Conservation (phyloP, 2,329 filamentous ascomycete genomes). For the Trichoderma guizhouense region DNA sequence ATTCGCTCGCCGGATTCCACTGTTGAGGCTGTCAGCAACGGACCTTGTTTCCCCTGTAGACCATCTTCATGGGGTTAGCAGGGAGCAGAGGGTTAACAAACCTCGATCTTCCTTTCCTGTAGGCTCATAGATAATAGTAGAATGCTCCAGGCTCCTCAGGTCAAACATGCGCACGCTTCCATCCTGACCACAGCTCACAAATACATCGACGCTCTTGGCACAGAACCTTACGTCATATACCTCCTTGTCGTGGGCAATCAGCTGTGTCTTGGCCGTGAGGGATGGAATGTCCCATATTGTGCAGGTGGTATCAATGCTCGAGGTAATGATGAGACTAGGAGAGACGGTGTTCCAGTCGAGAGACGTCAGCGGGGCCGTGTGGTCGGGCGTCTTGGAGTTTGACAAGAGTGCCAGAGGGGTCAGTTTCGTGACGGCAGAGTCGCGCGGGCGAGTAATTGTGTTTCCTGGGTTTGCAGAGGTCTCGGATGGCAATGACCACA, state of each 20-base stretch:
- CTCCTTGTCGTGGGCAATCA: slow-evolving; percentile 98
- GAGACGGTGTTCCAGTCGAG: slow-evolving; percentile 98
- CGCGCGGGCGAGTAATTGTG: slow-evolving; percentile 63
- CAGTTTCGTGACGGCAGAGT: slow-evolving; percentile 68
- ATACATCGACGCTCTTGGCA: slow-evolving; percentile 96
- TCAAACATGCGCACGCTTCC: slow-evolving; percentile 99
- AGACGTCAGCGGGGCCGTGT: slow-evolving; percentile 93
- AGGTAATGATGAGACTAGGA: slow-evolving; percentile 95
- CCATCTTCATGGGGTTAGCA: neutral
- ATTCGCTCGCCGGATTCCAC: slow-evolving; percentile 57
- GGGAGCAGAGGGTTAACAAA: slow-evolving; percentile 38
- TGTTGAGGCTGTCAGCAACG: slow-evolving; percentile 22
- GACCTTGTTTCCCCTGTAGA: neutral
- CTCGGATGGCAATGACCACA: slow-evolving; percentile 86
- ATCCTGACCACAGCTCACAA: slow-evolving; percentile 95
- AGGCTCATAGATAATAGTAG: slow-evolving; percentile 98
- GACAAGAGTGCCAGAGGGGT: slow-evolving; percentile 90
- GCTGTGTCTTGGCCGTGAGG: slow-evolving; percentile 92
- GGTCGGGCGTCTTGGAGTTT: slow-evolving; percentile 97
- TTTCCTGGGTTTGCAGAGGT: slow-evolving; percentile 55
- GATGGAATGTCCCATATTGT: slow-evolving; percentile 99
- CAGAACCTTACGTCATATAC: slow-evolving; percentile 98
- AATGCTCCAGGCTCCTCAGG: slow-evolving; percentile 90
- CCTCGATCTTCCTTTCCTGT: slow-evolving; percentile 78
- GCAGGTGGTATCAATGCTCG: slow-evolving; percentile 97